Conservation (phyloP, 2,329 filamentous ascomycete genomes). For the Aspergillus awamori region DNA sequence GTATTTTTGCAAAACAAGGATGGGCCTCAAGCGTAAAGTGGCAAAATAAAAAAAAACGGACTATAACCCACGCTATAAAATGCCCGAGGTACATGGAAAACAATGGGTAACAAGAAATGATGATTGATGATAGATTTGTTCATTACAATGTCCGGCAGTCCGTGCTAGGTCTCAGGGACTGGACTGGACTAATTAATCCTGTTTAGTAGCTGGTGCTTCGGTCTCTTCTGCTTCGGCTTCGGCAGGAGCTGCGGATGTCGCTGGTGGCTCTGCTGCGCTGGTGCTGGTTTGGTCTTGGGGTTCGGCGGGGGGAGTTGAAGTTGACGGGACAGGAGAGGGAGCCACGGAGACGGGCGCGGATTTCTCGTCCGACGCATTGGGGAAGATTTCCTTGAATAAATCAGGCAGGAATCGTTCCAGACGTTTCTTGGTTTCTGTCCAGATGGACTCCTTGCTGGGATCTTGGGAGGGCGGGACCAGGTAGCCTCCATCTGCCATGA, state of each 20-base stretch:
- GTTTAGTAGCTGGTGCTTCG: neutral
- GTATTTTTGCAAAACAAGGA: neutral
- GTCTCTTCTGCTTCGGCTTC: neutral
- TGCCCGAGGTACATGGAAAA: constrained; percentile 16
- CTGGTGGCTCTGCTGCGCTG: neutral
- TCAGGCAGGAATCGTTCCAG: constrained; percentile 63
- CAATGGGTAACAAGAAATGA: neutral
- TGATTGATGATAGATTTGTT: neutral
- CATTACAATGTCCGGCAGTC: neutral
- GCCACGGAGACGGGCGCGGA: neutral
- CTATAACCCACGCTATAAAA: constrained; percentile 19
- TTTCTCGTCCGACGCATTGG: constrained; percentile 16
- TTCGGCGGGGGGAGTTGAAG: neutral
- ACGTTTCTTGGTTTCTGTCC: constrained; percentile 63
- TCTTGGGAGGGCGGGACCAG: constrained; percentile 68
- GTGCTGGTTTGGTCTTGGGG: constrained; percentile 5
- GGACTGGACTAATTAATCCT: neutral
- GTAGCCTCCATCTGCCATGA: constrained; percentile 89
- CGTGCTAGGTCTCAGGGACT: neutral
- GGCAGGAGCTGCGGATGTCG: neutral
- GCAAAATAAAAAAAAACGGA: neutral
- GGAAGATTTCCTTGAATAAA: constrained; percentile 63
- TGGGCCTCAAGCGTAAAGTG: too few relatives aligned
- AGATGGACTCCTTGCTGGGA: constrained; percentile 56
- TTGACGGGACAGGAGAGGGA: neutral